A percentile compares a stretch with the other conserved stretches of the same genome.
Evolutionary conservation across 2,329 filamentous ascomycete genomes (phyloP).

Genomic region (Arthrobotrys pseudoclavata): DNA sequence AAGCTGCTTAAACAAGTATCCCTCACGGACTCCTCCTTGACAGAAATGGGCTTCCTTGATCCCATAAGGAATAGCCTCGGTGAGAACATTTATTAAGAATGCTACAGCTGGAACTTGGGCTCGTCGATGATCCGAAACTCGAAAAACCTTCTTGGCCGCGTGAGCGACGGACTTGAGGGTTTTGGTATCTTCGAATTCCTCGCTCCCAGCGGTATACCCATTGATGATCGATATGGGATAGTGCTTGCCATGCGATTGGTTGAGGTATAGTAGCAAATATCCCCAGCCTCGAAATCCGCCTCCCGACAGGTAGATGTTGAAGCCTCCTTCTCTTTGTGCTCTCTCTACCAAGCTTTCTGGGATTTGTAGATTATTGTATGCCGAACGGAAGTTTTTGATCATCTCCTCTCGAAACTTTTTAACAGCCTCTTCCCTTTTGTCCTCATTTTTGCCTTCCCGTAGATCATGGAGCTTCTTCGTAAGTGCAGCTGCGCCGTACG

Average conservation of each 20-base stretch:
- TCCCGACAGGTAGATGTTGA: constrained; percentile 86
- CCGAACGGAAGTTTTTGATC: constrained; percentile 72
- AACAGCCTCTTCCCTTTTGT: constrained; percentile 68
- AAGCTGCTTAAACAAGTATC: constrained; percentile 80
- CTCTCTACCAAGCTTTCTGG: constrained; percentile 70
- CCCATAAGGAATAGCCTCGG: constrained; percentile 74
- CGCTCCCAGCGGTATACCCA: constrained; percentile 77
- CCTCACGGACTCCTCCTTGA: constrained; percentile 87
- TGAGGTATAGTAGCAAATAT: constrained; percentile 79
- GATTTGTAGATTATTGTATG: constrained; percentile 73
- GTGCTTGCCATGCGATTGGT: constrained; percentile 77
- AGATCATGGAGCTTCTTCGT: constrained; percentile 69
- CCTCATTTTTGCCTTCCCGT: constrained; percentile 21
- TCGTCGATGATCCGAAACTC: constrained; percentile 82
- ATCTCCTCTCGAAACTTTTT: constrained; percentile 72
- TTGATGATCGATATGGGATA: constrained; percentile 89
- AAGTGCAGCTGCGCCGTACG: constrained; percentile 78
- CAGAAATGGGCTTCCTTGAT: constrained; percentile 85
- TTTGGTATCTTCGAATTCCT: constrained; percentile 70
- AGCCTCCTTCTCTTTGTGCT: constrained; percentile 68
- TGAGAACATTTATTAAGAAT: constrained; percentile 81
- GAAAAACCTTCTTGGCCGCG: constrained; percentile 70
- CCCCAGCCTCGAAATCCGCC: constrained; percentile 92
- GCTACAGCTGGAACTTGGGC: constrained; percentile 86
- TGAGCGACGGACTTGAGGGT: constrained; percentile 47